phyloP scores from a whole-genome alignment of 331 rosid species.

The Quercus phellos region DNA sequence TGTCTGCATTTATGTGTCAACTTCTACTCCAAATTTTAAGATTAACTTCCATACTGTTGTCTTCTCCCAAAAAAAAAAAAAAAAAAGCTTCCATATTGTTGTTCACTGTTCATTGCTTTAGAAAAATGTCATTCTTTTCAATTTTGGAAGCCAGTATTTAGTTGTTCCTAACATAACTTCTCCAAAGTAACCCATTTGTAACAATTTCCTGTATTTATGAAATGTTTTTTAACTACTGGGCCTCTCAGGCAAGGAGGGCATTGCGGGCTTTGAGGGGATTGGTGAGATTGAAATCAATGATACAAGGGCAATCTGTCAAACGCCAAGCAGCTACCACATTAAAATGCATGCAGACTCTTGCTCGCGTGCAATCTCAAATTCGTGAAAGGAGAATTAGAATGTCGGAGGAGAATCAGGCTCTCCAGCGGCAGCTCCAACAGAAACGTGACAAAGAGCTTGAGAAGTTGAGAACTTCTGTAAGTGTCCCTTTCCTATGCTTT shows the following conservation, averaged over 20 bases:
- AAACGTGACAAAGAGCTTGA: slow-evolving; percentile 63
- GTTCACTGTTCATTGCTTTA: not conserved
- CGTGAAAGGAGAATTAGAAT: slow-evolving; percentile 65
- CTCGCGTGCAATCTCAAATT: slow-evolving; percentile 71
- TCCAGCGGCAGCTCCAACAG: slow-evolving; percentile 58
- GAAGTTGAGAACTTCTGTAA: slow-evolving; percentile 53
- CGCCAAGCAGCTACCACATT: slow-evolving; percentile 72
- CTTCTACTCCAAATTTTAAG: not conserved
- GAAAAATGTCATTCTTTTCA: not conserved
- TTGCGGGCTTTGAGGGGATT: slow-evolving; percentile 70
- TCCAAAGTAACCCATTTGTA: not conserved
- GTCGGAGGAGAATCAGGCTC: slow-evolving; percentile 83
- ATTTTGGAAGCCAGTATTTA: not conserved
- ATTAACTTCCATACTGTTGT: not conserved
- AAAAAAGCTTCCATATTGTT: not conserved
- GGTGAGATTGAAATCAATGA: slow-evolving; percentile 70
- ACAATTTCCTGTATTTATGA: not conserved
- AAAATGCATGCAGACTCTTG: slow-evolving; percentile 86
- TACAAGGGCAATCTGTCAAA: slow-evolving; percentile 74
- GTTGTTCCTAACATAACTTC: not conserved
- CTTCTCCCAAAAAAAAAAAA: not conserved
- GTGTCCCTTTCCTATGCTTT: slow-evolving; percentile 6
- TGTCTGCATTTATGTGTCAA: not conserved
- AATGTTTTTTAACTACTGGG: slow-evolving; percentile 16
- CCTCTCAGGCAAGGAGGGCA: slow-evolving; percentile 72